Evolutionary conservation across 768 basidiomycete species (phyloP).

Genomic region (Tylopilus sp.): DNA sequence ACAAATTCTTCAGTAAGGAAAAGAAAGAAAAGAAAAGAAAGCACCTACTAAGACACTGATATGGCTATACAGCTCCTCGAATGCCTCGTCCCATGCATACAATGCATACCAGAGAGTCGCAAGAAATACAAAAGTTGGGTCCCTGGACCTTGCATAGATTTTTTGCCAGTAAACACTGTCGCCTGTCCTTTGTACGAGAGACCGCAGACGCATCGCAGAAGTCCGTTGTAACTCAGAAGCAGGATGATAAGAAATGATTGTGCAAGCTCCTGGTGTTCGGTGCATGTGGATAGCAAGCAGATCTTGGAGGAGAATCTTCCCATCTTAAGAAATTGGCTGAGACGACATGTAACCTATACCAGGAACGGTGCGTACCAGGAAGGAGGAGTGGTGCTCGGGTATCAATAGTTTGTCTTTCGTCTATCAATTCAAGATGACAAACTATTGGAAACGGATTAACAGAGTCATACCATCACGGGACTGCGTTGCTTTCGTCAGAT

Average conservation of each 20-base stretch:
- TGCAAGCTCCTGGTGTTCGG: constrained; percentile 27
- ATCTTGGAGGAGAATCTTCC: constrained; percentile 35
- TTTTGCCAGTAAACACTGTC: constrained; percentile 35
- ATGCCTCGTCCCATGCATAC: constrained; percentile 61
- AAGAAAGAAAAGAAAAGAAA: neutral
- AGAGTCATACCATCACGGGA: constrained; percentile 17
- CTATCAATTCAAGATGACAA: constrained; percentile 7
- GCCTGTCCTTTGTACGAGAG: constrained; percentile 28
- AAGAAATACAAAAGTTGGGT: constrained; percentile 55
- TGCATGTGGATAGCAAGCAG: constrained; percentile 55
- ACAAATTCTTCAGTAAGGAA: neutral
- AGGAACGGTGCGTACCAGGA: constrained; percentile 24
- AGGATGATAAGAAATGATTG: constrained; percentile 34
- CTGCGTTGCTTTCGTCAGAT: neutral
- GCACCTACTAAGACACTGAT: constrained; percentile 46
- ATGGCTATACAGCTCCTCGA: constrained; percentile 49
- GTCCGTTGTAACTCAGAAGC: constrained; percentile 19
- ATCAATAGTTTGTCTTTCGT: constrained; percentile 39
- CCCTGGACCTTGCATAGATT: constrained; percentile 30
- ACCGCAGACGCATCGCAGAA: constrained; percentile 29
- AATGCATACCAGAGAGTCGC: constrained; percentile 56
- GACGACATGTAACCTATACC: neutral
- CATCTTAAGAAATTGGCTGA: constrained; percentile 10
- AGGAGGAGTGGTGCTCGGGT: constrained; percentile 48
- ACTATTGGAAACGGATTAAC: neutral